Conservation (phyloP, 1,284 basidiomycete genomes). For the Melampsora larici-populina region DNA sequence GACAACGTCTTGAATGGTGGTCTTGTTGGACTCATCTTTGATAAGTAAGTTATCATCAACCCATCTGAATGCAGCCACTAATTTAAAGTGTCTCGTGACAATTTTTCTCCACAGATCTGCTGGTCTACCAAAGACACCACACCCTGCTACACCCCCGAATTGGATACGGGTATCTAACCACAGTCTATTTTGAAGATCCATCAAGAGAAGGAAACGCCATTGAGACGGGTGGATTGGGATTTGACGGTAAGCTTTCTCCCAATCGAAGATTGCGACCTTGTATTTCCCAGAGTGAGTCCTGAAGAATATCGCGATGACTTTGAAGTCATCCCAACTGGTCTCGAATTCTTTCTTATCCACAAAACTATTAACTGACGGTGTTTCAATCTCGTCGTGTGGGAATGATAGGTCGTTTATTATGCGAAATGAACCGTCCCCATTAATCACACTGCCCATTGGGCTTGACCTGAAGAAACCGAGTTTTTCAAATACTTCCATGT, state of each 20-base stretch:
- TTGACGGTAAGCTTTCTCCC: too few species aligned
- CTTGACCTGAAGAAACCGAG: background rate
- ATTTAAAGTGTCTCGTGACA: background rate
- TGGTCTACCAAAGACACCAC: background rate
- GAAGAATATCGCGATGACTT: too few species aligned
- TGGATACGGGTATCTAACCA: background rate
- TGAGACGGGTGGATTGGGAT: background rate
- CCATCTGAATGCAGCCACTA: background rate
- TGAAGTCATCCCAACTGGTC: too few species aligned
- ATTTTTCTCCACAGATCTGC: conserved; percentile 11
- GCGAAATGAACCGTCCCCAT: background rate
- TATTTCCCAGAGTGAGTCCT: too few species aligned
- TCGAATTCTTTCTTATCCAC: too few species aligned
- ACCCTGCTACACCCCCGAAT: background rate
- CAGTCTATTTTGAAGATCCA: background rate
- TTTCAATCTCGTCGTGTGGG: too few species aligned
- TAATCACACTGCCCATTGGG: background rate
- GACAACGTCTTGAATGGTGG: background rate
- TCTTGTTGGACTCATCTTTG: background rate
- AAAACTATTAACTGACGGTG: too few species aligned
- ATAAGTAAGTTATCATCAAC: conserved; percentile 7
- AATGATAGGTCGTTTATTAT: background rate
- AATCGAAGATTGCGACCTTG: too few species aligned
- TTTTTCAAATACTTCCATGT: background rate
- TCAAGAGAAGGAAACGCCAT: background rate